phyloP scores from a whole-genome alignment of 2,329 filamentous ascomycete species.

The Penicillium rolfsii region DNA sequence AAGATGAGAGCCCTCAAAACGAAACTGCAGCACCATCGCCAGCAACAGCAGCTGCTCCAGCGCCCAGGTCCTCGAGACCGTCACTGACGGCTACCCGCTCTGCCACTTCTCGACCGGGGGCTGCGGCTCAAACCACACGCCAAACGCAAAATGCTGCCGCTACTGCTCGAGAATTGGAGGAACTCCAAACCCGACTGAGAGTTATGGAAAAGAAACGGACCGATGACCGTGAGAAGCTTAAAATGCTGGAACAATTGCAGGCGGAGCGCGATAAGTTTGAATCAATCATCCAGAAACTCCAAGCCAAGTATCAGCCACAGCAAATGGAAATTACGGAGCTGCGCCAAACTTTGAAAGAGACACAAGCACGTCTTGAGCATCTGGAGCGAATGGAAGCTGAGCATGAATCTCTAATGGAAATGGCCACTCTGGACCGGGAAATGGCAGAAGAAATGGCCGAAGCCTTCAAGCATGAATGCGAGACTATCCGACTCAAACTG shows the following conservation, averaged over 20 bases:
- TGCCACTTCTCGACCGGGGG: conserved; percentile 31
- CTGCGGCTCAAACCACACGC: conserved; percentile 40
- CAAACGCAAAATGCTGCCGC: conserved; percentile 54
- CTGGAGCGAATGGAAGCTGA: conserved; percentile 78
- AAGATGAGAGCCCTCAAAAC: conserved; percentile 28
- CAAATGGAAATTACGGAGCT: conserved; percentile 78
- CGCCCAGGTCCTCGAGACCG: conserved; percentile 30
- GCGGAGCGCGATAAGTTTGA: conserved; percentile 62
- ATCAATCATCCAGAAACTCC: conserved; percentile 84
- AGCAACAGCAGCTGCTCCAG: conserved; percentile 9
- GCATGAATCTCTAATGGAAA: conserved; percentile 81
- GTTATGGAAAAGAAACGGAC: conserved; percentile 83
- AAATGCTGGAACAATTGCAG: conserved; percentile 74
- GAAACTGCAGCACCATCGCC: conserved; percentile 15
- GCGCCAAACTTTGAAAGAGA: conserved; percentile 76
- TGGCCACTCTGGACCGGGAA: conserved; percentile 86
- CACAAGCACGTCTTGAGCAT: conserved; percentile 68
- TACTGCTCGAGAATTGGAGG: conserved; percentile 73
- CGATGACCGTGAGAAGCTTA: conserved; percentile 84
- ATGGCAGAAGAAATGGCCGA: conserved; percentile 96
- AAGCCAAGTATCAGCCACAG: conserved; percentile 83
- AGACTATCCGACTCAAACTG: conserved; percentile 71
- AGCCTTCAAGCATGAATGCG: conserved; percentile 76
- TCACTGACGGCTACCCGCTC: conserved; percentile 31
- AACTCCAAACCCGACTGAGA: conserved; percentile 83